A percentile compares a stretch with the other conserved stretches of the same genome.
Conservation (phyloP, 1,284 basidiomycete genomes). For the Marasmius oreades region DNA sequence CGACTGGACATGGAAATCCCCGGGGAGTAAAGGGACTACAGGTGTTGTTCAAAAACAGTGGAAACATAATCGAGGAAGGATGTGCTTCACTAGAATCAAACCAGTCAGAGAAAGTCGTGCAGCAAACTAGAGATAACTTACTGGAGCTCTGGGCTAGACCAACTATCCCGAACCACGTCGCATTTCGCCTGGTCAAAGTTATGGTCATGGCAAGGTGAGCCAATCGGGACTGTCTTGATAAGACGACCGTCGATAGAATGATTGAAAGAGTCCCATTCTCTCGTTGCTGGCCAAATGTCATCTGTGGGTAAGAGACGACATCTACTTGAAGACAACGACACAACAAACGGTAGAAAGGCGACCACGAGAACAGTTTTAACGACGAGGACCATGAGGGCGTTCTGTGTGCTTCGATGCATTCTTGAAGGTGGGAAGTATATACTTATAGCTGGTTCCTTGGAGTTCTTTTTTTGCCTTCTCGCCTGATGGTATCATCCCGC, state of each 20-base stretch:
- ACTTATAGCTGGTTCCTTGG: too few species aligned
- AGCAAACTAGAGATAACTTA: neutral
- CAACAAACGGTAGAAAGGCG: too few species aligned
- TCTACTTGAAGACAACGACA: too few species aligned
- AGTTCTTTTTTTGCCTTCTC: too few species aligned
- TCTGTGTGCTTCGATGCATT: too few species aligned
- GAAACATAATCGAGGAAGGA: conserved; percentile 15
- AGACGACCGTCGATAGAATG: conserved; percentile 20
- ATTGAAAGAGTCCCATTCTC: conserved; percentile 21
- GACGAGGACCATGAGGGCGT: too few species aligned
- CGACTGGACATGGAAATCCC: conserved; percentile 15
- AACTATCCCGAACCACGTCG: conserved; percentile 10
- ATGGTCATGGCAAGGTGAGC: conserved; percentile 17
- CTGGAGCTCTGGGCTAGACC: conserved; percentile 16
- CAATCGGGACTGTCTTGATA: conserved; percentile 20
- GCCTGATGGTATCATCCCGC: too few species aligned
- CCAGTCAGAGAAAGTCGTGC: neutral
- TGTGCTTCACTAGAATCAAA: conserved; percentile 1
- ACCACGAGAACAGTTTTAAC: too few species aligned
- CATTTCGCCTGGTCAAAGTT: conserved; percentile 11
- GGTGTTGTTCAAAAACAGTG: conserved; percentile 20
- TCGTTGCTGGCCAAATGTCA: conserved; percentile 17
- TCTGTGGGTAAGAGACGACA: conserved; percentile 5
- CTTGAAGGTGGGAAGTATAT: too few species aligned
- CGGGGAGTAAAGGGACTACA: conserved; percentile 21